Base-by-base conservation (phyloP, 2,329 filamentous ascomycete species). In the Taxawa tesnikishii region DNA sequence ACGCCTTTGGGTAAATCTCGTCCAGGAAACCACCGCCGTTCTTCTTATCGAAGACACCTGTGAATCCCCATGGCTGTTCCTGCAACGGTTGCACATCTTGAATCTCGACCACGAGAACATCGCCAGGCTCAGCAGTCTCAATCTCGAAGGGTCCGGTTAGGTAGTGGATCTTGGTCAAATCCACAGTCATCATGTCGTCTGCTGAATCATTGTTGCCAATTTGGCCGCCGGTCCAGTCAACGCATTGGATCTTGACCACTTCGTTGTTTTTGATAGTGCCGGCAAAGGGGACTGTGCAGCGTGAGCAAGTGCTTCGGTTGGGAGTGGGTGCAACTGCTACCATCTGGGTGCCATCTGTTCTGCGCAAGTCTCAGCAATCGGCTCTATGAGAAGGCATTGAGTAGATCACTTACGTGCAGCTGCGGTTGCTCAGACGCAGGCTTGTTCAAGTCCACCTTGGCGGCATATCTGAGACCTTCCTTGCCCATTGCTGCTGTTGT, bases 321-420 rank as follows among this genome's bases (percentile, higher is more conserved):
- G 25, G 24, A 4, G 19, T 28, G n/a, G 12, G 7, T 66, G 32
- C 19, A 8, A 23, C 19, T 23, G n/a, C n/a, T 66, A 85, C 83
- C 79, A 43, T 93, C 85, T 21, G 87, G 87, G 50, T 94, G 87
- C 87, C 85, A 94, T 54, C 85, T 70, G 49, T 94, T 94, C 80
- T 84, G 13, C 25, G 15, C 24, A 6, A 7, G 10, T n/a, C 25
- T 38, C 30, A 45, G 36, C 14, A 29, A 13, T 35, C 15, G 18
- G 24, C 11, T 21, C 9, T 19, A 10, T 24, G n/a, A 10, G 12
- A 11, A 17, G 27, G 12, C 21, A 12, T 7, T 23, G 9, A 32
- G n/a, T 8, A 14, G 17, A 8, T 12, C 11, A 55, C 73, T 50
- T 65, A 82, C 79, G 58, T 88, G 82, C 7, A 87, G 59, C 31